A percentile compares a stretch with the other conserved stretches of the same genome.
These are phyloP conservation scores for Xylaria sp. DNA, from an alignment of 2,329 filamentous ascomycete genomes.

Conservation along the genomic window DNA sequence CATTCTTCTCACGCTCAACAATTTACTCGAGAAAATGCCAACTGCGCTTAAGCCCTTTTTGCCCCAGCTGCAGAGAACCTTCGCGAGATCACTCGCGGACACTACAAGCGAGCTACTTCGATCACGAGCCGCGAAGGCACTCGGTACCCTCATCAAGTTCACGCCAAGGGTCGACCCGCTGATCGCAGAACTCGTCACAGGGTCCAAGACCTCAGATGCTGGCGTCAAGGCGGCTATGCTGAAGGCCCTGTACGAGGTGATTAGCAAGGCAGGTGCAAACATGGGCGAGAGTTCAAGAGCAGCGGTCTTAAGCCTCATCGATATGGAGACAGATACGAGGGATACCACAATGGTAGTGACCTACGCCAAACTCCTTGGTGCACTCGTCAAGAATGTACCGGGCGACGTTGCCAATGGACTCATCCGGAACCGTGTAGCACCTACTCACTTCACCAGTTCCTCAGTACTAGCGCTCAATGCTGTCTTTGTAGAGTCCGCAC, in stretches of 20 bases:
- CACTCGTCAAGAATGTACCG: slow-evolving; percentile 87
- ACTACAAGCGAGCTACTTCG: slow-evolving; percentile 89
- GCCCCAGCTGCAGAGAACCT: slow-evolving; percentile 94
- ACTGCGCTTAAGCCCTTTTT: slow-evolving; percentile 95
- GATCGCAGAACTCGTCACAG: slow-evolving; percentile 91
- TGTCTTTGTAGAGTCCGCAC: slow-evolving; percentile 82
- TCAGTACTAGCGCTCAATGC: slow-evolving; percentile 91
- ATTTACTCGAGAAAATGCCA: slow-evolving; percentile 95
- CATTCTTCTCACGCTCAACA: slow-evolving; percentile 93
- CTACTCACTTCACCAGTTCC: slow-evolving; percentile 77
- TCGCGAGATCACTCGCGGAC: slow-evolving; percentile 95
- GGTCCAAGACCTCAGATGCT: slow-evolving; percentile 86
- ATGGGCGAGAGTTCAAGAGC: slow-evolving; percentile 92
- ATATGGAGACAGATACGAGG: slow-evolving; percentile 80
- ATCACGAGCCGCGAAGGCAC: slow-evolving; percentile 87
- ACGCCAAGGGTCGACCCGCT: slow-evolving; percentile 95
- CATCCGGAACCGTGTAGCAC: slow-evolving; percentile 80
- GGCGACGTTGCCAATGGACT: slow-evolving; percentile 71
- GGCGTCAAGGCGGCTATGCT: slow-evolving; percentile 97
- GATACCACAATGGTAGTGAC: slow-evolving; percentile 86
- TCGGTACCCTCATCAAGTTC: slow-evolving; percentile 94
- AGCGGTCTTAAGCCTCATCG: slow-evolving; percentile 89
- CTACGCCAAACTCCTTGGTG: slow-evolving; percentile 88
- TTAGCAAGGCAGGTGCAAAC: slow-evolving; percentile 91
- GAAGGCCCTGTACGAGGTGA: slow-evolving; percentile 94